Evolutionary conservation across 768 basidiomycete genomes (phyloP).

Genomic region (Phlegmacium glaucopus): DNA sequence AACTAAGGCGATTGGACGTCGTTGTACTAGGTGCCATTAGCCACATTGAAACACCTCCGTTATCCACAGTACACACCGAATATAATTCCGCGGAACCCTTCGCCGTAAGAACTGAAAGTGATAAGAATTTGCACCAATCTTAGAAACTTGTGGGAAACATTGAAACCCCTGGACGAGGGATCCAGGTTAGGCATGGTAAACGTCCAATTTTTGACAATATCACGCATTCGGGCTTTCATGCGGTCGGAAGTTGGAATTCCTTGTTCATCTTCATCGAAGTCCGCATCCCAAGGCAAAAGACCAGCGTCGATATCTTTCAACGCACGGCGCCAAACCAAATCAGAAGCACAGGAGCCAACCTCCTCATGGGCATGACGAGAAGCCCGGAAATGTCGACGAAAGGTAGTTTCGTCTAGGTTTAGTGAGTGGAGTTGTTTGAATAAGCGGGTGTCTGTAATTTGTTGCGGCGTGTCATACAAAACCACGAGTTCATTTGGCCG

Average conservation of each 20-base stretch:
- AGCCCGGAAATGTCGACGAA: slow-evolving; percentile 40
- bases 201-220: slow-evolving; percentile 55
- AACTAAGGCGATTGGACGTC: slow-evolving; percentile 48
- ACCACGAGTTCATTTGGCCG: slow-evolving; percentile 51
- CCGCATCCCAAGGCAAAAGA: slow-evolving; percentile 29
- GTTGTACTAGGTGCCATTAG: slow-evolving; percentile 41
- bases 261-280: slow-evolving; percentile 30
- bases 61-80: slow-evolving; percentile 44
- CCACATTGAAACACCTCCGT: neutral
- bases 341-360: slow-evolving; percentile 66
- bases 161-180: slow-evolving; percentile 52
- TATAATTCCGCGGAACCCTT: slow-evolving; percentile 61
- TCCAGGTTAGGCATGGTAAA: slow-evolving; percentile 65
- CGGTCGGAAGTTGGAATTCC: slow-evolving; percentile 17
- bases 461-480: slow-evolving; percentile 42
- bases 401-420: slow-evolving; percentile 35
- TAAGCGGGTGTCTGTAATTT: slow-evolving; percentile 36
- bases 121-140: slow-evolving; percentile 58
- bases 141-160: slow-evolving; percentile 66
- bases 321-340: slow-evolving; percentile 64
- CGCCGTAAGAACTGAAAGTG: slow-evolving; percentile 48
- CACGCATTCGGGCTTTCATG: slow-evolving; percentile 26
- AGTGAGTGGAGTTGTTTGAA: slow-evolving; percentile 45
- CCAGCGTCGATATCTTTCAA: slow-evolving; percentile 36
- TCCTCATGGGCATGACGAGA: slow-evolving; percentile 47